phyloP scores from a whole-genome alignment of 352 stramenopile genomes.

The Phytophthora pluvialis region DNA sequence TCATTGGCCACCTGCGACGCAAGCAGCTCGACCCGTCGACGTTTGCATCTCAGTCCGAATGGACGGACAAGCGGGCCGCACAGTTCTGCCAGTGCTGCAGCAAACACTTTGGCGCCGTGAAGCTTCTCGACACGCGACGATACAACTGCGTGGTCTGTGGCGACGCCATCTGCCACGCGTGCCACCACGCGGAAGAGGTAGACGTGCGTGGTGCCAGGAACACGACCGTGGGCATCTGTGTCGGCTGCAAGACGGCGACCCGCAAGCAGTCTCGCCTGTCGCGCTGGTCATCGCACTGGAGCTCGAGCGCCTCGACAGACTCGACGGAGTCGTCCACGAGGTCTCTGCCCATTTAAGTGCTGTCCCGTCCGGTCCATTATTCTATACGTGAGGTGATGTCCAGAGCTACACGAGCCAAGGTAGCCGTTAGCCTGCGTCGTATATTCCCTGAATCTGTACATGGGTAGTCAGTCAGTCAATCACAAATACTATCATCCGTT shows the following conservation, averaged over 20 bases:
- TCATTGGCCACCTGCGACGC: constrained; percentile 31
- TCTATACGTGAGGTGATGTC: constrained; percentile 12
- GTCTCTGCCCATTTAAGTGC: constrained; percentile 20
- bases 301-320: constrained; percentile 18
- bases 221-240: constrained; percentile 34
- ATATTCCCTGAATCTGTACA: constrained; percentile 11
- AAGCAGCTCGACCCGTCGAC: constrained; percentile 36
- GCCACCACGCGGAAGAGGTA: constrained; percentile 39
- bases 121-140: constrained; percentile 32
- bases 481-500: neutral
- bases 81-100: constrained; percentile 45
- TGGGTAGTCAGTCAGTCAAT: constrained; percentile 9
- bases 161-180: constrained; percentile 53
- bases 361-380: constrained; percentile 12
- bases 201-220: constrained; percentile 41
- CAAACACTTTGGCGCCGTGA: constrained; percentile 39
- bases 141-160: constrained; percentile 57
- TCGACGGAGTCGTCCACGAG: constrained; percentile 32
- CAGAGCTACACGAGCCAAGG: neutral
- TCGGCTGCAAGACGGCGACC: constrained; percentile 32
- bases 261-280: constrained; percentile 16
- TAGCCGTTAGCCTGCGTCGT: neutral
- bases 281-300: constrained; percentile 31
- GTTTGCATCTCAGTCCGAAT: constrained; percentile 38
- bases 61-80: constrained; percentile 39